Conservation (phyloP, 1,284 basidiomycete species). For the Papiliotrema fonsecae region DNA sequence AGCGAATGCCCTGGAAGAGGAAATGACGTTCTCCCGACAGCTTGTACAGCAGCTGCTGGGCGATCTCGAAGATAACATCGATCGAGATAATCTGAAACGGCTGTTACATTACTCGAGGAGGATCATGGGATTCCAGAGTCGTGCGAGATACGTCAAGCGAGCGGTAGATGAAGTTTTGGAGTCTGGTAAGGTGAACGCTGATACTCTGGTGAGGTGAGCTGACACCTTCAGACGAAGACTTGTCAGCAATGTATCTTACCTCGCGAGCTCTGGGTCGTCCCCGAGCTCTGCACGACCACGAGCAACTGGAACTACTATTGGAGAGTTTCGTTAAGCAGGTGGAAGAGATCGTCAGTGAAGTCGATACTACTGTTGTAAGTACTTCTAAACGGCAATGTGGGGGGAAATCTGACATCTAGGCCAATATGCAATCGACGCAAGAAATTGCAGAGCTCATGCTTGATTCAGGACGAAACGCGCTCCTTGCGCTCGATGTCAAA, state of each 20-base stretch:
- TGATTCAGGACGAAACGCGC: constrained; percentile 89
- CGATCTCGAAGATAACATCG: constrained; percentile 87
- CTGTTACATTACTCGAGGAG: constrained; percentile 84
- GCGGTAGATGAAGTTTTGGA: constrained; percentile 83
- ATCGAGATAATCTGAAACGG: constrained; percentile 84
- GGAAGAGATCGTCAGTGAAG: constrained; percentile 90
- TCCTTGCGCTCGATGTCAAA: constrained; percentile 87
- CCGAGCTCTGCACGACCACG: constrained; percentile 70
- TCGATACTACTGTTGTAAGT: constrained; percentile 75
- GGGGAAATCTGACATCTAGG: constrained; percentile 49
- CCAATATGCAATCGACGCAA: constrained; percentile 90
- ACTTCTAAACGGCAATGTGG: not conserved
- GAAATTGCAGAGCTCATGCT: constrained; percentile 96
- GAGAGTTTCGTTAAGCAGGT: constrained; percentile 95
- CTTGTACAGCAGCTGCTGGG: constrained; percentile 81
- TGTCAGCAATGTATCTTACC: constrained; percentile 85
- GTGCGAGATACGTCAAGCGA: constrained; percentile 83
- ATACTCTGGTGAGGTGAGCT: not conserved
- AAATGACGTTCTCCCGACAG: constrained; percentile 81
- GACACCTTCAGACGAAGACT: constrained; percentile 72
- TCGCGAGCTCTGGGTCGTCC: constrained; percentile 63
- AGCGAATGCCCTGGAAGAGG: constrained; percentile 81
- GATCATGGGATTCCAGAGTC: constrained; percentile 78
- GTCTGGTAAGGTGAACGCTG: constrained; percentile 59
- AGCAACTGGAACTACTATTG: constrained; percentile 85